These are phyloP conservation scores for Cercis canadensis DNA, from an alignment of 306 rosid genomes.

Conservation along the genomic window DNA sequence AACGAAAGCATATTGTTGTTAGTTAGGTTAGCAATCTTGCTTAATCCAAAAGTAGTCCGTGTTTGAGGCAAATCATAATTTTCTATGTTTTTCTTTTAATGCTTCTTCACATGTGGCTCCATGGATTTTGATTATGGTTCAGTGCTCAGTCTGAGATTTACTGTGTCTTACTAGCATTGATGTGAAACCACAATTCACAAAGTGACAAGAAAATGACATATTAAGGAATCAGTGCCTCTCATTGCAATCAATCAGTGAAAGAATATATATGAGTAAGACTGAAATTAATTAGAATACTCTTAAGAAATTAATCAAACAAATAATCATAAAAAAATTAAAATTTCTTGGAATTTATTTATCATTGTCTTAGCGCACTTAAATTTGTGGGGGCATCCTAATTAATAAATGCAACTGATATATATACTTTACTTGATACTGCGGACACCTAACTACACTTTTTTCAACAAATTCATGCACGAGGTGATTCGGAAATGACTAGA, in stretches of 20 bases:
- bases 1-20: slow-evolving; percentile 1
- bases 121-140: neutral
- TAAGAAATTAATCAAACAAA: neutral
- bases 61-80: neutral
- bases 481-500: neutral
- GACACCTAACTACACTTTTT: neutral
- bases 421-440: neutral
- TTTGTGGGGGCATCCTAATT: too few relatives aligned
- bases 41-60: slow-evolving; percentile 24
- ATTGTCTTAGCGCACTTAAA: neutral
- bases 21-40: slow-evolving; percentile 42
- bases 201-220: neutral
- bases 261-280: too few relatives aligned
- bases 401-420: neutral
- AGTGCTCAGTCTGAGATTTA: too few relatives aligned
- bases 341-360: neutral
- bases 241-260: neutral
- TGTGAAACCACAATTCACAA: too few relatives aligned
- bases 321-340: slow-evolving; percentile 20
- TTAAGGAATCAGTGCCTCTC: neutral
- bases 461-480: slow-evolving; percentile 1
- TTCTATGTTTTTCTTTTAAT: neutral
- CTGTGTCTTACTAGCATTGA: too few relatives aligned
- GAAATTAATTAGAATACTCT: neutral
- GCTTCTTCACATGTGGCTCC: slow-evolving; percentile 27